Percentiles rank a stretch among this genome's conserved stretches.
Conservation (phyloP, 768 basidiomycete species). For the Boletus bicolor region DNA sequence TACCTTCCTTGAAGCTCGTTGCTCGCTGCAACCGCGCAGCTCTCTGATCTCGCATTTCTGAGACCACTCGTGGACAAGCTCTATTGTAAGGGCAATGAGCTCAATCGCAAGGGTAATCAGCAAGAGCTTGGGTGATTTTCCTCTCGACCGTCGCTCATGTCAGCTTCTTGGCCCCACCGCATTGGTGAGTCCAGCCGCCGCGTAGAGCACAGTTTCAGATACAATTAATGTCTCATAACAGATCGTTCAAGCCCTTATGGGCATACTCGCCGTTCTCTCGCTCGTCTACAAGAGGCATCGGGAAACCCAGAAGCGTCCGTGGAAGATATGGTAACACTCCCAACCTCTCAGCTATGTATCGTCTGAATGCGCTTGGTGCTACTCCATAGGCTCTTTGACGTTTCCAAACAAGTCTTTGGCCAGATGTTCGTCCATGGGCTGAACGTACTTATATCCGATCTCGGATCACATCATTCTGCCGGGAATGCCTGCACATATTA, state of each 20-base stretch:
- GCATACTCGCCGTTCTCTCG: constrained; percentile 84
- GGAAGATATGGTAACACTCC: constrained; percentile 80
- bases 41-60: not conserved
- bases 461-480: constrained; percentile 64
- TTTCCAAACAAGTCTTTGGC: constrained; percentile 87
- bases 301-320: constrained; percentile 81
- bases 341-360: not conserved
- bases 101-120: constrained; percentile 8
- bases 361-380: constrained; percentile 4
- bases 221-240: constrained; percentile 23
- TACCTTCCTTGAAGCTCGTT: not conserved
- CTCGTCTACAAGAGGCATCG: constrained; percentile 86
- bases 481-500: constrained; percentile 90
- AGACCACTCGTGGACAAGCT: not conserved
- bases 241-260: constrained; percentile 86
- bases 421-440: constrained; percentile 77
- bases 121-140: constrained; percentile 23
- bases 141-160: constrained; percentile 44
- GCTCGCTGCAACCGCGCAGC: not conserved
- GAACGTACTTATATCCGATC: constrained; percentile 76
- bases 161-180: constrained; percentile 47
- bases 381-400: constrained; percentile 75
- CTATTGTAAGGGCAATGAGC: constrained; percentile 6
- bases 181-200: constrained; percentile 31
- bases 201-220: not conserved